These are phyloP conservation scores for Candolleomyces eurysporus DNA, from an alignment of 768 basidiomycete genomes.

Conservation along the genomic window DNA sequence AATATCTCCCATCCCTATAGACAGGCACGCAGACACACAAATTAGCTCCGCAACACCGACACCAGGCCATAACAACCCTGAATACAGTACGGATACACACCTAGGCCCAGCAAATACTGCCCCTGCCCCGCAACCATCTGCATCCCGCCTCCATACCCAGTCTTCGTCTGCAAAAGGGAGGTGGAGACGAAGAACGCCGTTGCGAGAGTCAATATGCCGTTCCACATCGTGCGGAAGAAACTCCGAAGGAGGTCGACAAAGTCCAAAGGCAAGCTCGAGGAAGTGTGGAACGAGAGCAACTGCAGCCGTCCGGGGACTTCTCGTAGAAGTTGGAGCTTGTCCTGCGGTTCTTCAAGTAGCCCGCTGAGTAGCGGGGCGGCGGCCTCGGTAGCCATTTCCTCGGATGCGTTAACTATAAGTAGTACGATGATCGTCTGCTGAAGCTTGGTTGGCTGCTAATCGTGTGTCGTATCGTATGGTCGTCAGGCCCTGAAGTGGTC, in stretches of 20 bases:
- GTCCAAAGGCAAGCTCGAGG: conserved; percentile 29
- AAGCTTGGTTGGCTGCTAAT: no score
- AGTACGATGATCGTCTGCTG: no score
- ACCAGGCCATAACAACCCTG: not conserved
- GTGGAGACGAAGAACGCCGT: conserved; percentile 37
- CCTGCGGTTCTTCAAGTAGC: not conserved
- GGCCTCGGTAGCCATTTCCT: no score
- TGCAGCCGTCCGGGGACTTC: no score
- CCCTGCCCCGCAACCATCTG: conserved; percentile 30
- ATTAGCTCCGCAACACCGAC: not conserved
- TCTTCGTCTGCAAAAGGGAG: conserved; percentile 25
- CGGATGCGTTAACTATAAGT: no score
- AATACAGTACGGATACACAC: conserved; percentile 30
- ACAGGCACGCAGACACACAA: not conserved
- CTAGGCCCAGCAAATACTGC: conserved; percentile 57
- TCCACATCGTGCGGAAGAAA: conserved; percentile 38
- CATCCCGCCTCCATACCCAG: conserved; percentile 14
- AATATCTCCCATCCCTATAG: conserved; percentile 65
- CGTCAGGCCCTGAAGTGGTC: no score
- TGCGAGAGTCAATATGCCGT: conserved; percentile 40
- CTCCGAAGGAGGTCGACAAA: conserved; percentile 34
- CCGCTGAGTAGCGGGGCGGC: not conserved
- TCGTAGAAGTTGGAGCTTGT: conserved; percentile 29
- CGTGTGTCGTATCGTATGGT: no score
- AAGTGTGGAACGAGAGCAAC: conserved; percentile 25